These are phyloP conservation scores for Pistacia atlantica DNA, from an alignment of 345 rosid genomes.

Conservation along the genomic window DNA sequence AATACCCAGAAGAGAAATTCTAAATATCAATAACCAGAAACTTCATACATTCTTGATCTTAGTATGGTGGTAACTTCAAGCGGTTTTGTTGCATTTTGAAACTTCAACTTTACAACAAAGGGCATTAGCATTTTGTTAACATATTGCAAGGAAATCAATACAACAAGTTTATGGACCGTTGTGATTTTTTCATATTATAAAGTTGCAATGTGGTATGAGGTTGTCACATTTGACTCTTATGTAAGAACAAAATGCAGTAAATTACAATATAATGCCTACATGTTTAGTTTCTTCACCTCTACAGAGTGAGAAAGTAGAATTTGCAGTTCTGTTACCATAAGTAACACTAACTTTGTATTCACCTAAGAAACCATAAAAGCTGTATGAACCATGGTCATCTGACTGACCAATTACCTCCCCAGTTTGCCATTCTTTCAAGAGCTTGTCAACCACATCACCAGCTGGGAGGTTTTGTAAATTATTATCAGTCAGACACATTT, in stretches of 20 bases:
- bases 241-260: neutral
- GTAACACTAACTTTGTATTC: slow-evolving; percentile 47
- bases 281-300: slow-evolving; percentile 60
- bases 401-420: slow-evolving; percentile 35
- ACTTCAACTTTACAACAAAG: too few species aligned
- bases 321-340: slow-evolving; percentile 35
- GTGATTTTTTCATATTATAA: neutral
- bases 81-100: neutral
- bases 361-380: slow-evolving; percentile 71
- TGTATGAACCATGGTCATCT: slow-evolving; percentile 64
- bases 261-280: slow-evolving; percentile 48
- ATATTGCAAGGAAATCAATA: too few species aligned
- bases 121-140: too few species aligned
- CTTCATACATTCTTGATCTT: neutral
- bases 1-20: neutral
- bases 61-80: neutral
- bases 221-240: neutral
- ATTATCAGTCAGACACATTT: slow-evolving; percentile 75
- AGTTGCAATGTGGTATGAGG: neutral
- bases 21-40: too few species aligned
- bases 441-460: slow-evolving; percentile 65
- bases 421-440: slow-evolving; percentile 63
- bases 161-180: neutral
- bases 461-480: slow-evolving; percentile 68
- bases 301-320: slow-evolving; percentile 52